A percentile compares a stretch with the other conserved stretches of the same genome.
phyloP scores from a whole-genome alignment of 371 early-diverging fungal species.

The Lichtheimia hyalospora region DNA sequence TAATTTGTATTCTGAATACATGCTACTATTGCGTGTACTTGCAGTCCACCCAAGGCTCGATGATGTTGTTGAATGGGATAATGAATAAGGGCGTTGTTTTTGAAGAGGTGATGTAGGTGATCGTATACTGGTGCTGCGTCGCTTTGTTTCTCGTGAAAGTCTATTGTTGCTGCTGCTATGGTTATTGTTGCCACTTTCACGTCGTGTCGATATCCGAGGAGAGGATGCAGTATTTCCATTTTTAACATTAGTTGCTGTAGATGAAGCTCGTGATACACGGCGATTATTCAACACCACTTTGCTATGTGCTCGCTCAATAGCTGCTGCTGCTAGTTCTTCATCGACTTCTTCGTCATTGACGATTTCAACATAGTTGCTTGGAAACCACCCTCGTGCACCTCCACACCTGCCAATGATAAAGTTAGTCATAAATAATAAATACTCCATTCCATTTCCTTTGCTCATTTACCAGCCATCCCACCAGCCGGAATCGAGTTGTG shows the following conservation, averaged over 20 bases:
- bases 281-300: too few relatives aligned
- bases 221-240: background rate
- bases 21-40: constrained; percentile 5
- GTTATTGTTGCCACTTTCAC: too few relatives aligned
- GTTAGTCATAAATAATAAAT: background rate
- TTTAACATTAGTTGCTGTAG: too few relatives aligned
- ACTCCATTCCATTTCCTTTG: background rate
- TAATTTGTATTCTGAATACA: constrained; percentile 8
- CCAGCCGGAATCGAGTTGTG: constrained; percentile 88
- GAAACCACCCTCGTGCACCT: constrained; percentile 83
- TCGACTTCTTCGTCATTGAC: constrained; percentile 14
- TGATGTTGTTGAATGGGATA: constrained; percentile 6
- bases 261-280: too few relatives aligned
- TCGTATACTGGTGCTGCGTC: background rate
- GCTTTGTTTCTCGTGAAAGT: background rate
- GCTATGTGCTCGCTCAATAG: too few relatives aligned
- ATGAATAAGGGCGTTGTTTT: constrained; percentile 10
- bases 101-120: background rate
- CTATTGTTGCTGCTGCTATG: background rate
- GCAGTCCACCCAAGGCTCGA: constrained; percentile 17
- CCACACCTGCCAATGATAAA: constrained; percentile 34
- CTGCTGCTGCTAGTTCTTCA: constrained; percentile 4
- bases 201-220: background rate
- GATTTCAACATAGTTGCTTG: constrained; percentile 76
- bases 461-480: constrained; percentile 76